Evolutionary conservation across 805 yeast genomes (phyloP).

Genomic region (Zygoascus biomembranicola): DNA sequence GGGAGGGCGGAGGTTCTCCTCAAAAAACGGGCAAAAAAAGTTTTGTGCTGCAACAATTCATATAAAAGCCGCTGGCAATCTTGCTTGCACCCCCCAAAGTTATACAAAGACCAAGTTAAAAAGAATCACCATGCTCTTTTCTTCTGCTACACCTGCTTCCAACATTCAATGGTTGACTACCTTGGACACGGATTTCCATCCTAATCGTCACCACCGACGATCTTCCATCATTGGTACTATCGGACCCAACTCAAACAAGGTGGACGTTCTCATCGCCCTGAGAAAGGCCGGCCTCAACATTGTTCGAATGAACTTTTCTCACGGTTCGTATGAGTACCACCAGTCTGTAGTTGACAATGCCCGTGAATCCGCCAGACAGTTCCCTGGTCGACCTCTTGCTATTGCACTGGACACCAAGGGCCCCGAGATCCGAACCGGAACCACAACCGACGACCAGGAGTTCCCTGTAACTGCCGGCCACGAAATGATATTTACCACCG

Average conservation of each 20-base stretch:
- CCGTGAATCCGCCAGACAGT: conserved; percentile 82
- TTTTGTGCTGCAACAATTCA: neutral
- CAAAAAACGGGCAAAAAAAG: neutral
- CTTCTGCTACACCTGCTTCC: conserved; percentile 25
- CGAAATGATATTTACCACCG: conserved; percentile 90
- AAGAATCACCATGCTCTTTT: conserved; percentile 18
- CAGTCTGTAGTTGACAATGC: conserved; percentile 95
- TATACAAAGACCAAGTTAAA: neutral
- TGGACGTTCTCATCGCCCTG: conserved; percentile 72
- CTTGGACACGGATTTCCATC: conserved; percentile 64
- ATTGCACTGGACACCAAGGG: conserved; percentile 99
- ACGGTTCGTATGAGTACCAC: conserved; percentile 97
- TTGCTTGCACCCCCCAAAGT: neutral
- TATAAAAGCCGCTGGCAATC: neutral
- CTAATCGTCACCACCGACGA: conserved; percentile 73
- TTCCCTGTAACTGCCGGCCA: conserved; percentile 78
- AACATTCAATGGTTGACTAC: conserved; percentile 73
- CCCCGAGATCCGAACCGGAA: conserved; percentile 98
- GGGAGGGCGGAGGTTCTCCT: neutral
- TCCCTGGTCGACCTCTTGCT: conserved; percentile 94
- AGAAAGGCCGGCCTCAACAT: conserved; percentile 97
- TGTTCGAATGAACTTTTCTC: conserved; percentile 98
- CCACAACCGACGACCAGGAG: conserved; percentile 72
- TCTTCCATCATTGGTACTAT: conserved; percentile 97
- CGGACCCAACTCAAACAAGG: conserved; percentile 95